Percentiles rank a stretch among this genome's conserved stretches.
Conservation (phyloP, 2,329 filamentous ascomycete species). For the Tympanopsis confertula region DNA sequence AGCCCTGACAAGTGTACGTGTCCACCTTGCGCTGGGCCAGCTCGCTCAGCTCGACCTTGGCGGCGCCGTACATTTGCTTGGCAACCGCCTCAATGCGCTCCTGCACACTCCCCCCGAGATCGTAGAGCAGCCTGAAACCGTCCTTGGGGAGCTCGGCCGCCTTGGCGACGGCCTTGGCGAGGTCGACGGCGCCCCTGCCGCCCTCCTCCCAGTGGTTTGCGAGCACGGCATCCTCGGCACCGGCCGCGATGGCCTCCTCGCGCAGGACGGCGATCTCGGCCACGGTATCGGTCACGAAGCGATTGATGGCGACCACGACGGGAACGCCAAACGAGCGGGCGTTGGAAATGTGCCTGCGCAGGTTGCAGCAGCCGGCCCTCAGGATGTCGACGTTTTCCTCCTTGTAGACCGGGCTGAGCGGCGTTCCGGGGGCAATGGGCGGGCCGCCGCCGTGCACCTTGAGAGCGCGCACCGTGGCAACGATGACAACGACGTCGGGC, state of each 20-base stretch:
- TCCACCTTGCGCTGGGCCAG: conserved; percentile 93
- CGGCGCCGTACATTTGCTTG: conserved; percentile 87
- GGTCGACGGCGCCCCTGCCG: conserved; percentile 76
- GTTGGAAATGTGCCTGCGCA: conserved; percentile 90
- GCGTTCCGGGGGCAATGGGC: conserved; percentile 76
- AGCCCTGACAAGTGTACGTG: conserved; percentile 84
- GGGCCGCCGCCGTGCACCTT: conserved; percentile 96
- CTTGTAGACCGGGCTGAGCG: conserved; percentile 79
- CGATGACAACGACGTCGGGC: conserved; percentile 86
- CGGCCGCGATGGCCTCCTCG: conserved; percentile 82
- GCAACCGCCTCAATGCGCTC: conserved; percentile 86
- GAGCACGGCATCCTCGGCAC: conserved; percentile 87
- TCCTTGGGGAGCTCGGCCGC: conserved; percentile 69
- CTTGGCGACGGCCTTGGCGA: conserved; percentile 76
- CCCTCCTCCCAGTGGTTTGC: conserved; percentile 97
- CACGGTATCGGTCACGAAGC: conserved; percentile 85
- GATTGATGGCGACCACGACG: conserved; percentile 94
- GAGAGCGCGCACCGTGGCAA: conserved; percentile 86
- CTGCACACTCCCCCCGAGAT: conserved; percentile 71
- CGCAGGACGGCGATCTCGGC: conserved; percentile 82
- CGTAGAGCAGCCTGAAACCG: conserved; percentile 79
- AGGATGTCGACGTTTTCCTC: conserved; percentile 89
- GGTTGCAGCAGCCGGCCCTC: conserved; percentile 79
- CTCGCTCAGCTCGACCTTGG: conserved; percentile 82
- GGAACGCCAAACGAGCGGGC: conserved; percentile 82